phyloP scores from a whole-genome alignment of 768 basidiomycete genomes.

The Exsudoporus frostii region DNA sequence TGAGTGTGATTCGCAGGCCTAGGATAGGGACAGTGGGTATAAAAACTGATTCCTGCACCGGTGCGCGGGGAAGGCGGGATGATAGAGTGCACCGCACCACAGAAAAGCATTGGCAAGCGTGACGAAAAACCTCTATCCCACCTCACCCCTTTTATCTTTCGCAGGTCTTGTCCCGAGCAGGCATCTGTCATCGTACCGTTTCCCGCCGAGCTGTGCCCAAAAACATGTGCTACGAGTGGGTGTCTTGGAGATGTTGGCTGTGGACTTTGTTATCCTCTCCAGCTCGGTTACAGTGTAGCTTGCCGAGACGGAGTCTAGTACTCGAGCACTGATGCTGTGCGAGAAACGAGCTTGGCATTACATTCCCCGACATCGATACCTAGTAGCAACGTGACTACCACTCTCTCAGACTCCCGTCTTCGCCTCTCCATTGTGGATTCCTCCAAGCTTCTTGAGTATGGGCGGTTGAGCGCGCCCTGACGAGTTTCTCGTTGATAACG shows the following conservation, averaged over 20 bases:
- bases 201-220: slow-evolving; percentile 1
- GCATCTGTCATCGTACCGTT: slow-evolving; percentile 1
- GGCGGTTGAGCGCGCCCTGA: slow-evolving; percentile 31
- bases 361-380: no score
- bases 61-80: slow-evolving; percentile 14
- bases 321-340: no score
- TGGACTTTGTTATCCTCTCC: neutral
- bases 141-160: slow-evolving; percentile 2
- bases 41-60: slow-evolving; percentile 3
- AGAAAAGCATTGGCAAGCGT: neutral
- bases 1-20: neutral
- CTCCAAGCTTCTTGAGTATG: slow-evolving; percentile 18
- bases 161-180: neutral
- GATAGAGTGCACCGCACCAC: slow-evolving; percentile 2
- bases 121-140: neutral
- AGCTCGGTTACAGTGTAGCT: neutral
- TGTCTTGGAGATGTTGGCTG: neutral
- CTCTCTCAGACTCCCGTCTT: slow-evolving; percentile 52
- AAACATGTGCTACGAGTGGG: neutral
- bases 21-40: slow-evolving; percentile 1
- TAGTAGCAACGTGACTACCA: slow-evolving; percentile 36
- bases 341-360: no score
- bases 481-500: slow-evolving; percentile 55
- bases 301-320: neutral
- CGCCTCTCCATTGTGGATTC: slow-evolving; percentile 50